phyloP scores from a whole-genome alignment of 148 eudicot genomes.

The Camellia sinensis region DNA sequence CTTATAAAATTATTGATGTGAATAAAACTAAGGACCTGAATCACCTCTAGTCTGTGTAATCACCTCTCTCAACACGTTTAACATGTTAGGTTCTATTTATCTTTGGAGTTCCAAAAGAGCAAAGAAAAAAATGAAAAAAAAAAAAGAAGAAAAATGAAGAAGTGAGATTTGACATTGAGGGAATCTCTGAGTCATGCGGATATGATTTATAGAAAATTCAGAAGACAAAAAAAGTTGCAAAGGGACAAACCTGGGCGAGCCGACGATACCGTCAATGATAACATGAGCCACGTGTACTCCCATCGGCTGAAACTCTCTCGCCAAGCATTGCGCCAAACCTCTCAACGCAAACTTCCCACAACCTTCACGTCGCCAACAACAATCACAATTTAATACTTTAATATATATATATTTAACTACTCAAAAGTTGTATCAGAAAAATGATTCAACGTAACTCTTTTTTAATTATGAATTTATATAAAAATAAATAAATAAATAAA shows the following conservation, averaged over 20 bases:
- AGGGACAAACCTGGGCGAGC: slow-evolving; percentile 50
- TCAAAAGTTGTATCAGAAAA: too few species aligned
- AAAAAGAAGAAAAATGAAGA: not conserved
- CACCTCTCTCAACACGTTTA: too few species aligned
- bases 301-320: slow-evolving; percentile 66
- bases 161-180: not conserved
- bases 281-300: slow-evolving; percentile 86
- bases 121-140: too few species aligned
- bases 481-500: too few species aligned
- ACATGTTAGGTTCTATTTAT: too few species aligned
- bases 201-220: not conserved
- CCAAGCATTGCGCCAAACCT: slow-evolving; percentile 72
- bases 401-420: too few species aligned
- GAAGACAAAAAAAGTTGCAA: not conserved
- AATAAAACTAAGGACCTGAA: too few species aligned
- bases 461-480: too few species aligned
- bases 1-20: too few species aligned
- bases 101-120: too few species aligned
- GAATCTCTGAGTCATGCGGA: not conserved
- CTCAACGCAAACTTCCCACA: slow-evolving; percentile 86
- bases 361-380: slow-evolving; percentile 29
- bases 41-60: too few species aligned
- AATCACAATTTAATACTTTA: not conserved
- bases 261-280: slow-evolving; percentile 65
- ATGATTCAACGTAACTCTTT: too few species aligned